Conservation (phyloP, 331 rosid species). For the Acacia pycnantha region DNA sequence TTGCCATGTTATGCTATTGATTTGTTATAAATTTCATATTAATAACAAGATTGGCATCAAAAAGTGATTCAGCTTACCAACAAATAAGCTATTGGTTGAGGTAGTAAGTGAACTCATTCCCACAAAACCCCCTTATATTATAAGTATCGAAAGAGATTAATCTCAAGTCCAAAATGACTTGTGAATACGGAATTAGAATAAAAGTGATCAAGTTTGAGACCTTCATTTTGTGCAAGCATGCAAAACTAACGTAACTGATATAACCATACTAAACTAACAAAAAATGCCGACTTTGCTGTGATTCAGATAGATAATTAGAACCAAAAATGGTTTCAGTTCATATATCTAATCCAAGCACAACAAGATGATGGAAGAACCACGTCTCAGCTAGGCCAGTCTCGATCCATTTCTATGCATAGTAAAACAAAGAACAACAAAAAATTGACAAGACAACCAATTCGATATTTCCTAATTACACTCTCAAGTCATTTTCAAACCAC, state of each 20-base stretch:
- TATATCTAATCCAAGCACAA: neutral
- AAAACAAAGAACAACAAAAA: conserved; percentile 3
- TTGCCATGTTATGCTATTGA: neutral
- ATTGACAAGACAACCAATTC: neutral
- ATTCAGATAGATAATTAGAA: neutral
- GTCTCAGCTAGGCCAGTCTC: neutral
- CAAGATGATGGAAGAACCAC: neutral
- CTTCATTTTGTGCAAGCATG: neutral
- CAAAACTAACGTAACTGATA: neutral
- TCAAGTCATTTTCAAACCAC: conserved; percentile 24
- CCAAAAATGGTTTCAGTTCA: neutral
- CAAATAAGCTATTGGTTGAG: too few species aligned
- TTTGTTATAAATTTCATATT: neutral
- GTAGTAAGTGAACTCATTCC: too few species aligned
- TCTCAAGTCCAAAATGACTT: too few species aligned
- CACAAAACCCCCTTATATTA: too few species aligned
- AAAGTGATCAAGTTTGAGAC: neutral
- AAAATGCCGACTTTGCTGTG: neutral
- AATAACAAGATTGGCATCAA: neutral
- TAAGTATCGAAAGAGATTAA: too few species aligned
- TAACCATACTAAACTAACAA: neutral
- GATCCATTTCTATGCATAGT: neutral
- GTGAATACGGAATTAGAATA: too few species aligned
- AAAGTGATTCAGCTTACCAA: too few species aligned
- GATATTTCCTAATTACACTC: neutral